Conservation (phyloP, 2,329 filamentous ascomycete genomes). For the Fulvia fulva region DNA sequence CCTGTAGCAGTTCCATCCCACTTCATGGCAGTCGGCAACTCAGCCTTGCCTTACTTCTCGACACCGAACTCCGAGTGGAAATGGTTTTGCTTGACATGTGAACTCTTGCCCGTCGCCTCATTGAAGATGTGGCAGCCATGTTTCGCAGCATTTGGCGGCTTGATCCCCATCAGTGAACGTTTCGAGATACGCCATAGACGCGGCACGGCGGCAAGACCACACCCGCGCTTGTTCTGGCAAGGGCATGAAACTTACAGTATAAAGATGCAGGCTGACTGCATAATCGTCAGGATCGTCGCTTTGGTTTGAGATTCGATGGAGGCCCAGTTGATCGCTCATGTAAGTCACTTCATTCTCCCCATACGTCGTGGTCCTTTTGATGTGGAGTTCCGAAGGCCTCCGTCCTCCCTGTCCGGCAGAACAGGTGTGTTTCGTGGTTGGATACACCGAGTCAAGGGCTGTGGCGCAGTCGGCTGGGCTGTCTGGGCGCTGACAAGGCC, state of each 20-base stretch:
- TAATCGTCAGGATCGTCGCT: slow-evolving; percentile 57
- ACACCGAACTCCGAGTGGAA: slow-evolving; percentile 62
- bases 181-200: not conserved
- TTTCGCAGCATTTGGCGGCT: slow-evolving; percentile 78
- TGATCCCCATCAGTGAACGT: slow-evolving; percentile 41
- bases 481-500: slow-evolving; percentile 52
- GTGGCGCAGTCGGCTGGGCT: slow-evolving; percentile 26
- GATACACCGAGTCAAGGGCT: slow-evolving; percentile 25
- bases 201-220: not conserved
- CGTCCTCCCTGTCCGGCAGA: slow-evolving; percentile 28
- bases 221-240: not conserved
- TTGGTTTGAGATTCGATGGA: slow-evolving; percentile 78
- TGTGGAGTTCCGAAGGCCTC: slow-evolving; percentile 36
- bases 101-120: slow-evolving; percentile 67
- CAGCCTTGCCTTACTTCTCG: not conserved
- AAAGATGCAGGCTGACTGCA: slow-evolving; percentile 74
- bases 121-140: slow-evolving; percentile 81
- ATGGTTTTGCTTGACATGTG: slow-evolving; percentile 65
- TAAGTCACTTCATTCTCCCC: slow-evolving; percentile 74
- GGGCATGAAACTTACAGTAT: slow-evolving; percentile 41
- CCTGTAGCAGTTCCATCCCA: not conserved
- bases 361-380: slow-evolving; percentile 55
- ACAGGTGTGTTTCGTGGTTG: slow-evolving; percentile 29
- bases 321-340: slow-evolving; percentile 82
- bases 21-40: not conserved